These are phyloP conservation scores for Capsaspora owczarzaki DNA, from an alignment of 78 protist genomes.

Conservation along the genomic window DNA sequence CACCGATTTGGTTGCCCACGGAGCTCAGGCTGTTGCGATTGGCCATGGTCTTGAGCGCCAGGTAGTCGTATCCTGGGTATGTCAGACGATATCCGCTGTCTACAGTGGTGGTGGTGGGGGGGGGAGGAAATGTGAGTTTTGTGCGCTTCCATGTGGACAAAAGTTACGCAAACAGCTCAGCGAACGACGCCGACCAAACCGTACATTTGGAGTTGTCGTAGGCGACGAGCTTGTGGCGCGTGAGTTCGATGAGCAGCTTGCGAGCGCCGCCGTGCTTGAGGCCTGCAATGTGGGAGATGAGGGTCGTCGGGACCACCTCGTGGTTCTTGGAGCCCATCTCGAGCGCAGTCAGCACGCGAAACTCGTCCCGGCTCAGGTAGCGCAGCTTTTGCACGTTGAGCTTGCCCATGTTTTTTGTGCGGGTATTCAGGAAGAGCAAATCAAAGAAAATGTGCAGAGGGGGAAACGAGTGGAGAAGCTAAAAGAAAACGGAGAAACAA, in stretches of 20 bases:
- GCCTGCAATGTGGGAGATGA: constrained; percentile 74
- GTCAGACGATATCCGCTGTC: constrained; percentile 92
- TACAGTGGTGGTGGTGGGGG: background rate
- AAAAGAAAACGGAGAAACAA: too few relatives aligned
- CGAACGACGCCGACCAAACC: background rate
- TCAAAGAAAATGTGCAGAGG: too few relatives aligned
- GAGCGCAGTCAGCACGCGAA: background rate
- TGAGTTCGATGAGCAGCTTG: constrained; percentile 48
- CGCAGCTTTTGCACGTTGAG: background rate
- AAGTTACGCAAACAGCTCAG: too few relatives aligned
- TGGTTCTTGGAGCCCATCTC: constrained; percentile 90
- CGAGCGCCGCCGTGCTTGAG: constrained; percentile 58
- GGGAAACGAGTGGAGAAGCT: too few relatives aligned
- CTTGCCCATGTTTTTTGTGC: background rate
- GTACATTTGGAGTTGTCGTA: constrained; percentile 68
- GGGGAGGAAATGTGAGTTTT: too few relatives aligned
- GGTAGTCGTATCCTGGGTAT: constrained; percentile 89
- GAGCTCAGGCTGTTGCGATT: constrained; percentile 56
- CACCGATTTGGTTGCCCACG: constrained; percentile 92
- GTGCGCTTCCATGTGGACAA: too few relatives aligned
- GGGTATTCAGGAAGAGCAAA: too few relatives aligned
- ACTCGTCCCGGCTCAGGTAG: background rate
- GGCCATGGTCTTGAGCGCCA: constrained; percentile 79
- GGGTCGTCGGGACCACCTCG: constrained; percentile 79
- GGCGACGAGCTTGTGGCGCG: constrained; percentile 63